Evolutionary conservation across 2,329 filamentous ascomycete genomes (phyloP).

Genomic region (Helicocarpus griseus): DNA sequence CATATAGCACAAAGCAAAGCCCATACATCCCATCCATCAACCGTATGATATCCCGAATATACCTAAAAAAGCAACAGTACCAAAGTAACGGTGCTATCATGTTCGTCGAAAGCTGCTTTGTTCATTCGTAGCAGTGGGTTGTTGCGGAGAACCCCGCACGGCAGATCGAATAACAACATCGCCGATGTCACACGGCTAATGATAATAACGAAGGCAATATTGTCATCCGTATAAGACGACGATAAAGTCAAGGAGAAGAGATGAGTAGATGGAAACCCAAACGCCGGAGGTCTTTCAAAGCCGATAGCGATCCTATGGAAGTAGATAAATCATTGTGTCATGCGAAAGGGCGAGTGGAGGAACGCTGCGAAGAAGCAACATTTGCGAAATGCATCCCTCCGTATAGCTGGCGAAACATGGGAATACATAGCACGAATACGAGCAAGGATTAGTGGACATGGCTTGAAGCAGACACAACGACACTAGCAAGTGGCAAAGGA

Average conservation of each 20-base stretch:
- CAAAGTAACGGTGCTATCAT: not conserved
- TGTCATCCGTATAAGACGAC: too few species aligned
- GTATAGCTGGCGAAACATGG: too few species aligned
- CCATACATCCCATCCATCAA: too few species aligned
- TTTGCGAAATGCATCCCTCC: too few species aligned
- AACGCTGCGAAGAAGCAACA: too few species aligned
- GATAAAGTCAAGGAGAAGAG: too few species aligned
- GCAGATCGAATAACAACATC: not conserved
- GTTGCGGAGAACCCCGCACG: too few species aligned
- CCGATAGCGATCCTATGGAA: not conserved
- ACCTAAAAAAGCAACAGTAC: not conserved
- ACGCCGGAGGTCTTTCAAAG: not conserved
- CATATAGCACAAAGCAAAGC: not conserved
- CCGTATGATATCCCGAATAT: not conserved
- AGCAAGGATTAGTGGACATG: too few species aligned
- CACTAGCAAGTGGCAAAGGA: slow-evolving; percentile 3
- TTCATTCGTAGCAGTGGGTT: not conserved
- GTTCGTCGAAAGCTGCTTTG: not conserved
- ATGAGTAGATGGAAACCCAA: not conserved
- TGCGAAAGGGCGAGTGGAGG: not conserved
- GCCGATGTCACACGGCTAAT: not conserved
- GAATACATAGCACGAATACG: too few species aligned
- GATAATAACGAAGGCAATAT: not conserved
- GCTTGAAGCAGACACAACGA: not conserved
- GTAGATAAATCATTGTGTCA: not conserved